phyloP scores from a whole-genome alignment of 495 filamentous ascomycete genomes.

The Talaromyces proteolyticus region DNA sequence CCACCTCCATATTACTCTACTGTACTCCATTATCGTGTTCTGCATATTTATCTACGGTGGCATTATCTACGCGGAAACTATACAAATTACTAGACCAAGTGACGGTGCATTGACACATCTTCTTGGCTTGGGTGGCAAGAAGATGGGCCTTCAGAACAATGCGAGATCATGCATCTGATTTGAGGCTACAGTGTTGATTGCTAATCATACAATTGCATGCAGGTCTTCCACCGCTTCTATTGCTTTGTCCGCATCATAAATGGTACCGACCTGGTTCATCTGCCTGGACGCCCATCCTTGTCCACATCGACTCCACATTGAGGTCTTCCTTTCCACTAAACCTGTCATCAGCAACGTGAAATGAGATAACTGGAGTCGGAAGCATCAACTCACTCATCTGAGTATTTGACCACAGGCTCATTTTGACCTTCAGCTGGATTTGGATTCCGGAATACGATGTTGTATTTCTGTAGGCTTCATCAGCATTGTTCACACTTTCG shows the following conservation, averaged over 20 bases:
- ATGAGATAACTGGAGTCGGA: background rate
- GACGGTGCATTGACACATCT: no score
- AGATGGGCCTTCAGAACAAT: no score
- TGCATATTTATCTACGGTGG: no score
- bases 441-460: slow-evolving; percentile 45
- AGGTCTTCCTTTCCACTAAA: slow-evolving; percentile 41
- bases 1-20: no score
- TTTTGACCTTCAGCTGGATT: slow-evolving; percentile 34
- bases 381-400: slow-evolving; percentile 34
- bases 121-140: no score
- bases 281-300: slow-evolving; percentile 27
- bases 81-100: no score
- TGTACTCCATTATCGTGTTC: no score
- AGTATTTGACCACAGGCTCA: slow-evolving; percentile 35
- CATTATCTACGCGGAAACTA: no score
- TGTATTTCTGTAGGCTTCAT: slow-evolving; percentile 29
- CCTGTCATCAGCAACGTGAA: slow-evolving; percentile 10
- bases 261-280: slow-evolving; percentile 29
- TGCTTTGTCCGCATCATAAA: slow-evolving; percentile 9
- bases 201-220: no score
- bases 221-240: background rate
- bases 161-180: no score
- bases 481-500: background rate
- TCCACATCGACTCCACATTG: slow-evolving; percentile 43
- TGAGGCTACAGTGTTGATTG: no score